Evolutionary conservation across 441 rosid genomes (phyloP), one percentile per base, ranked within the genome.

Genomic region (Sinapis alba): DNA sequence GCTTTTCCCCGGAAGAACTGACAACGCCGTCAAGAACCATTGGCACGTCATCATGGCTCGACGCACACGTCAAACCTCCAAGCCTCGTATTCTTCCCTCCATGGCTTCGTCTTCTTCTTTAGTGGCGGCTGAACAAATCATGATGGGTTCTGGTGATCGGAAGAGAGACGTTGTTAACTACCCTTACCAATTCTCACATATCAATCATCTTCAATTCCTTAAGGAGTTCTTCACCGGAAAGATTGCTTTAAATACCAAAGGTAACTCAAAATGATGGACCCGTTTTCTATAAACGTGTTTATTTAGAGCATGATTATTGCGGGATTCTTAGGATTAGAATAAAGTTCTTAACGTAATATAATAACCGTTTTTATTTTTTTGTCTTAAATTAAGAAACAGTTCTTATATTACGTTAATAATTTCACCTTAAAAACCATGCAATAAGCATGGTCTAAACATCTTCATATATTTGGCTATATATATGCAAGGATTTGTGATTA

Each of bases 21-120:
- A 88, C 50, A 88, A 86, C 76, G 90, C 90, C 0, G 90, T 88
- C 26, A 88, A 88, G 86, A 88, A 87, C 73, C 91, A 87, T 30
- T 86, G 91, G 89, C 91, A 87, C 34, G 92, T 86, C 9, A 85
- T 88, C 62, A 88, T 85, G 92, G 92, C 92, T 19, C 76, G 93
- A 50, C 78, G 86, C 51, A 73, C 75, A 69, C 76, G 78, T 1
- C 71, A 78, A 68, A 54, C 74, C 45, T 63, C 71, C 0, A 78
- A 78, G 61, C 56, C 78, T 62, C 78, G 34, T 73, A 60, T 30
- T 62, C 11, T 32, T 16, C 62, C 54, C 13, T 38, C 75, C 13
- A 67, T 34, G 19, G 6, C 62, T 30, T 28, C 56, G 11, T 69
- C 69, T 41, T 54, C 80, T 57, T 70, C 71, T 32, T 51, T 65